These are phyloP conservation scores for Penicillium glabrum DNA, from an alignment of 2,329 filamentous ascomycete species.

Conservation along the genomic window DNA sequence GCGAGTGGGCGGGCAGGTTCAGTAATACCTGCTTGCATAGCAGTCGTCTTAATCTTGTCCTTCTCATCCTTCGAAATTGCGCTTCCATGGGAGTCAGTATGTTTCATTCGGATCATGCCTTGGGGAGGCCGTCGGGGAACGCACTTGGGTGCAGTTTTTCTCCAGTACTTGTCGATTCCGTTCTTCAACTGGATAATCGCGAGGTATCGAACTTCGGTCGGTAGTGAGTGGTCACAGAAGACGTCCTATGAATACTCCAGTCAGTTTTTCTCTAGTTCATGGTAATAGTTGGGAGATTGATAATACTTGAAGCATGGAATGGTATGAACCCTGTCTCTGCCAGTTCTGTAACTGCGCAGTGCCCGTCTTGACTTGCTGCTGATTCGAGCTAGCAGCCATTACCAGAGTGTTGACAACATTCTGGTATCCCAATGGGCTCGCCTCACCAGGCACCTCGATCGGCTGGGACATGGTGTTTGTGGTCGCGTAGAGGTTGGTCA, in stretches of 20 bases:
- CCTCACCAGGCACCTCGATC: conserved; percentile 80
- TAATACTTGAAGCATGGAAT: conserved; percentile 65
- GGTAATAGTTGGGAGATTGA: neutral
- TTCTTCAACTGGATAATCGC: conserved; percentile 95
- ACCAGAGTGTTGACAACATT: conserved; percentile 66
- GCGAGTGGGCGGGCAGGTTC: conserved; percentile 76
- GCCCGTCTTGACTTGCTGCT: conserved; percentile 66
- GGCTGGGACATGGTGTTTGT: conserved; percentile 21
- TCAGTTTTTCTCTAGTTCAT: neutral
- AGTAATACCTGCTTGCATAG: conserved; percentile 74
- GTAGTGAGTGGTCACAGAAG: conserved; percentile 76
- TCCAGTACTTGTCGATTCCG: conserved; percentile 93
- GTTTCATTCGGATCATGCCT: neutral
- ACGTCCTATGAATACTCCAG: conserved; percentile 57
- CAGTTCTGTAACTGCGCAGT: conserved; percentile 69
- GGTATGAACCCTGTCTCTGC: conserved; percentile 67
- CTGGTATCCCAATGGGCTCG: conserved; percentile 65
- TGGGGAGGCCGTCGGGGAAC: conserved; percentile 7
- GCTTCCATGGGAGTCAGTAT: conserved; percentile 37
- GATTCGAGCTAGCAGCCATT: conserved; percentile 62
- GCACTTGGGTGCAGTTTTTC: conserved; percentile 71
- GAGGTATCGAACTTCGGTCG: conserved; percentile 77
- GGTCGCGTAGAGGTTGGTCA: neutral
- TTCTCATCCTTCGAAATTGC: conserved; percentile 71
- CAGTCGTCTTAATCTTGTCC: conserved; percentile 67